These are phyloP conservation scores for Nakazawaea peltata DNA, from an alignment of 805 yeast genomes.

Conservation along the genomic window DNA sequence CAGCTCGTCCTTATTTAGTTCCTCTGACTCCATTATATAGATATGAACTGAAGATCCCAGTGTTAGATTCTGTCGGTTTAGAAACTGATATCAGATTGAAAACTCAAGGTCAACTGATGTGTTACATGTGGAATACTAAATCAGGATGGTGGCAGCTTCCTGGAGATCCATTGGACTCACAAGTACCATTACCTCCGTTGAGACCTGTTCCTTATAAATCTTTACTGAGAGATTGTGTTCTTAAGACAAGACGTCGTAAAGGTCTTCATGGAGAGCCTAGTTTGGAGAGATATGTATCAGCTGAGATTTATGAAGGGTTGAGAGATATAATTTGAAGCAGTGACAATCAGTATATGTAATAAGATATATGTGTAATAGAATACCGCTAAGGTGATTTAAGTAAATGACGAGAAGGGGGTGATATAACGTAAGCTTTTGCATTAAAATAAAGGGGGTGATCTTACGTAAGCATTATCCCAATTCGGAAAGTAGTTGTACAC, in stretches of 20 bases:
- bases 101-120: constrained; percentile 73
- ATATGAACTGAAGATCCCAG: constrained; percentile 66
- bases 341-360: no score
- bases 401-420: no score
- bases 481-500: no score
- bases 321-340: no score
- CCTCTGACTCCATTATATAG: constrained; percentile 65
- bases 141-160: constrained; percentile 74
- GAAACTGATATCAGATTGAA: constrained; percentile 78
- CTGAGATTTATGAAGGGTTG: constrained; percentile 45
- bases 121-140: constrained; percentile 44
- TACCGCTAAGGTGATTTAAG: no score
- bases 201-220: constrained; percentile 65
- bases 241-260: constrained; percentile 84
- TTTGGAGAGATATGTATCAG: constrained; percentile 59
- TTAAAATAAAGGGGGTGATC: no score
- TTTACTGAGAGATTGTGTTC: constrained; percentile 79
- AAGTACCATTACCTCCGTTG: constrained; percentile 55
- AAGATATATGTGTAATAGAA: neutral
- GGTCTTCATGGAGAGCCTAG: constrained; percentile 73
- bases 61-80: constrained; percentile 83
- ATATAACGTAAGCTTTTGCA: no score
- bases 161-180: constrained; percentile 81
- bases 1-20: constrained; percentile 36
- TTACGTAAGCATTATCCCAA: no score